phyloP scores from a whole-genome alignment of 495 filamentous ascomycete genomes.

The Podospora pseudopauciseta region DNA sequence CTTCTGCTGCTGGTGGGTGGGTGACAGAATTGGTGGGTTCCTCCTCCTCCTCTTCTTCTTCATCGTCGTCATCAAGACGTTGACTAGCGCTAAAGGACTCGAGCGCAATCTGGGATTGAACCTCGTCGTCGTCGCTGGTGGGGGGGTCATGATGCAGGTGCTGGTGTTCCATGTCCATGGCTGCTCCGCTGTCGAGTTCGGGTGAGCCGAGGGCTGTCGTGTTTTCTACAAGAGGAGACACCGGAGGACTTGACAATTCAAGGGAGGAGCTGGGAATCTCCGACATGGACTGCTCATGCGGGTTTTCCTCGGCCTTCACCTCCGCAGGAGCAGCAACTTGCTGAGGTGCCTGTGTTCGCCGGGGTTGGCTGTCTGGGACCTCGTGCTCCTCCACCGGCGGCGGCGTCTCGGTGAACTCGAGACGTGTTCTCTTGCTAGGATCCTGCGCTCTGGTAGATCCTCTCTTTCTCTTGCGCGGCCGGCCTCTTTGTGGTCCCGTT shows the following conservation, averaged over 20 bases:
- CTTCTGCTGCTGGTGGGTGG: background rate
- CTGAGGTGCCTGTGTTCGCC: background rate
- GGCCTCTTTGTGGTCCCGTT: background rate
- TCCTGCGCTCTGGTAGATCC: conserved; percentile 10
- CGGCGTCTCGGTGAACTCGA: conserved; percentile 5
- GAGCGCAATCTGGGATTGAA: conserved; percentile 30
- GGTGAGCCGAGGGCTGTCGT: background rate
- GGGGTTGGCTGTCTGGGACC: conserved; percentile 19
- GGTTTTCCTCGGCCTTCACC: background rate
- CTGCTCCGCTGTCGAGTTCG: background rate
- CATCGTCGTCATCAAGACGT: conserved; percentile 16
- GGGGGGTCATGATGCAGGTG: background rate
- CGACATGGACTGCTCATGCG: background rate
- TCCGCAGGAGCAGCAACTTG: background rate
- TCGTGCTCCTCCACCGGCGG: conserved; percentile 7
- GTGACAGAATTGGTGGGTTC: background rate
- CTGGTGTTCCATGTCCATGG: conserved; percentile 17
- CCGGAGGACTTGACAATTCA: background rate
- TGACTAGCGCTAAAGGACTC: conserved; percentile 24
- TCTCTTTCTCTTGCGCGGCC: background rate
- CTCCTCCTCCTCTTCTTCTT: conserved; percentile 5
- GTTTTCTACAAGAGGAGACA: background rate
- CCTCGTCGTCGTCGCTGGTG: conserved; percentile 22
- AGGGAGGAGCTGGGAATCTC: background rate
- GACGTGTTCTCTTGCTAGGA: conserved; percentile 19